phyloP scores from a whole-genome alignment of 805 yeast species.

The Candida succiphila region DNA sequence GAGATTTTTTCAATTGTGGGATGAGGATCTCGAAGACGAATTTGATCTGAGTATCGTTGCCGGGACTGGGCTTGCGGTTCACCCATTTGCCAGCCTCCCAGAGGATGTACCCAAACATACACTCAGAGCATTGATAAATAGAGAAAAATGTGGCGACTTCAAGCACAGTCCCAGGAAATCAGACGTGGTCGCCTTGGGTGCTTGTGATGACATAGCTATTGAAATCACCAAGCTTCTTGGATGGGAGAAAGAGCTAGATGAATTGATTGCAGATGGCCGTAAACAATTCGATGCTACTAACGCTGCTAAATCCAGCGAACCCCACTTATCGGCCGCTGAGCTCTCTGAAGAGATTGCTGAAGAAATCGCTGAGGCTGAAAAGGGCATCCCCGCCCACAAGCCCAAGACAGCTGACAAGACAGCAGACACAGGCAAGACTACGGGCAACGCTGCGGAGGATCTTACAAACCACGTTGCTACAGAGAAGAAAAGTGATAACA shows the following conservation, averaged over 20 bases:
- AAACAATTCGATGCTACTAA: conserved; percentile 4
- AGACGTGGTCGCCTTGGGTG: conserved; percentile 53
- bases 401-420: not conserved
- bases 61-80: conserved; percentile 84
- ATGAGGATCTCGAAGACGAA: conserved; percentile 34
- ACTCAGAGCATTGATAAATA: conserved; percentile 60
- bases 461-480: no score
- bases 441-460: conserved; percentile 11
- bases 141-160: conserved; percentile 73
- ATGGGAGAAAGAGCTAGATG: conserved; percentile 49
- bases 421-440: conserved; percentile 1
- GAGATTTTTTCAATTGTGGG: conserved; percentile 62
- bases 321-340: conserved; percentile 10
- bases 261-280: conserved; percentile 23
- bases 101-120: conserved; percentile 40
- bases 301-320: conserved; percentile 3
- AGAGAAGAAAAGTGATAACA: not conserved
- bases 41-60: conserved; percentile 76
- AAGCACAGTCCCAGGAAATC: conserved; percentile 36
- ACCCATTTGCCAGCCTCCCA: conserved; percentile 85
- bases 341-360: conserved; percentile 16
- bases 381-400: conserved; percentile 3
- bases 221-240: conserved; percentile 45
- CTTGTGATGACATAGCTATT: conserved; percentile 59
- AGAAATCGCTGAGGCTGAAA: conserved; percentile 16